Base-by-base conservation (phyloP, 1,139 yeast species). In the Zygoascus meyerae region DNA sequence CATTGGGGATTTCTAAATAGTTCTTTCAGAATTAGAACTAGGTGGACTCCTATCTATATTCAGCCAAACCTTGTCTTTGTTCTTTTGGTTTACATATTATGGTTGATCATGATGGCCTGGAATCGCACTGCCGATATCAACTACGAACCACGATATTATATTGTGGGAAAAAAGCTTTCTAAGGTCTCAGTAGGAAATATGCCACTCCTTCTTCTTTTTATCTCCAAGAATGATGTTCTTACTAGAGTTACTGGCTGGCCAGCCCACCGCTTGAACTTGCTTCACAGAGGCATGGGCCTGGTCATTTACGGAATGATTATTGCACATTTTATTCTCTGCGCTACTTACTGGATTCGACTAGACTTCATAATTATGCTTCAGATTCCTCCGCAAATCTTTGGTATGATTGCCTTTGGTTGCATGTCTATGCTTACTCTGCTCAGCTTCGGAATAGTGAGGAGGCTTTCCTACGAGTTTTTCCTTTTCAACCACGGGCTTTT, bases 301-400 rank as follows among this genome's bases (percentile, higher is more conserved):
- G 56, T 63, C 15, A 63, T 72, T 61, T 73, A 73, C 63, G 42
- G 57, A 3, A 60, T 70, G 63, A 60, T 69, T n/a, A 63, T 69
- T 1, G 54, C 67, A 5, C 79, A 75, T 56, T 52, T 71, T 42
- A 61, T 58, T 11, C 52, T 72, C 35, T 53, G 68, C 1, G 55
- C 66, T 15, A 53, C 60, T 18, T 74, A 74, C 53, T 75, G 79
- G 79, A 53, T 72, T 18, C 58, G 59, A 4, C 49, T 72, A 44
- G 63, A 69, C 17, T 70, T 73, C 51, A 53, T 59, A 14, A 58
- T 71, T 12, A 73, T 73, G 77, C 51, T 73, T 17, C 49, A 60
- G 10, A 73, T 75, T 37, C 79, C 79, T 1, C 78, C 79, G 1
- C 75, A 72, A 52, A 72, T 71, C 16, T 75, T 74, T 58, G 79